Percentiles rank a stretch among this genome's conserved stretches.
Evolutionary conservation across 768 basidiomycete genomes (phyloP).

Genomic region (Rhizopogon roseolus): DNA sequence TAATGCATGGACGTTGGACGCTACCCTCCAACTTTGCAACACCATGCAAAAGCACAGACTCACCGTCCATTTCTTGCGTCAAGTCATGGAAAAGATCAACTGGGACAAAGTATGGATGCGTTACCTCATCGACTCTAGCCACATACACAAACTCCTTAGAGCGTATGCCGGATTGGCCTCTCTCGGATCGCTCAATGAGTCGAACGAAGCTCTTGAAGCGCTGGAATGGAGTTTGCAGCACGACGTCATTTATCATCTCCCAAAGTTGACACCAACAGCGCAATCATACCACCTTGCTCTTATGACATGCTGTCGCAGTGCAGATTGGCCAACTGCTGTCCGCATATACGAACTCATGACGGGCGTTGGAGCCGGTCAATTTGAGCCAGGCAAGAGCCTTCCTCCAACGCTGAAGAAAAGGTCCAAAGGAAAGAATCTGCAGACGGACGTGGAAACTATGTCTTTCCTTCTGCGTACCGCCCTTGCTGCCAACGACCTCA

Average conservation of each 20-base stretch:
- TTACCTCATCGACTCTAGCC: constrained; percentile 43
- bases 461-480: constrained; percentile 57
- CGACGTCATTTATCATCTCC: constrained; percentile 42
- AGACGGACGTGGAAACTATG: constrained; percentile 49
- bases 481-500: constrained; percentile 42
- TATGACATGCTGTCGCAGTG: constrained; percentile 55
- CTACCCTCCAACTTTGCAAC: constrained; percentile 55
- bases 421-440: constrained; percentile 37
- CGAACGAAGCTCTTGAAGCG: constrained; percentile 48
- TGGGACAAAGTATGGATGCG: constrained; percentile 20
- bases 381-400: constrained; percentile 32
- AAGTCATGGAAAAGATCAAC: constrained; percentile 42
- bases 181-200: constrained; percentile 31
- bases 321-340: constrained; percentile 57
- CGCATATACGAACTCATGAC: constrained; percentile 70
- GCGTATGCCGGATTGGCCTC: constrained; percentile 41
- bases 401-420: constrained; percentile 40
- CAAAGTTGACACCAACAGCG: constrained; percentile 28
- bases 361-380: constrained; percentile 53
- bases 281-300: constrained; percentile 59
- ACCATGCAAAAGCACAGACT: constrained; percentile 39
- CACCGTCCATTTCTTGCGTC: constrained; percentile 53
- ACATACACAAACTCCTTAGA: constrained; percentile 59
- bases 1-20: constrained; percentile 42
- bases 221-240: constrained; percentile 69